phyloP scores from a whole-genome alignment of 139 green algal genomes.

The Chlamydomonas incerta region DNA sequence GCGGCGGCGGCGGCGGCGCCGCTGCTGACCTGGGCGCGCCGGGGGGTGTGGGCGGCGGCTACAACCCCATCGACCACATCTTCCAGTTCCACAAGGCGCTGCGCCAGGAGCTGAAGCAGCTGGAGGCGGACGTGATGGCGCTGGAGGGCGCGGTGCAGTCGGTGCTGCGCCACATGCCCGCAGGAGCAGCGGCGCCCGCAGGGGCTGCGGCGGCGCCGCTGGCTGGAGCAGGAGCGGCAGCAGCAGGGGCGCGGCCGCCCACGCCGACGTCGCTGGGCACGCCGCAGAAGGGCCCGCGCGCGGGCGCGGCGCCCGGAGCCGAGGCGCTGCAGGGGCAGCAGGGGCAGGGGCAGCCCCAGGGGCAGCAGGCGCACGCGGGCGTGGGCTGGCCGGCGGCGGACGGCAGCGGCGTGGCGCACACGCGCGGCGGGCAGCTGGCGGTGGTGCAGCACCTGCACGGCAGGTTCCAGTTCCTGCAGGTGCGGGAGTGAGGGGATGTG shows the following conservation, averaged over 20 bases:
- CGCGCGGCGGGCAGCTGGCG: neutral
- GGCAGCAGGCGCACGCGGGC: too few relatives aligned
- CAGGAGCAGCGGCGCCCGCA: neutral
- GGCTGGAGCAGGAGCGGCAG: too few relatives aligned
- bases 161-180: slow-evolving; percentile 8
- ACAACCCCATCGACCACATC: slow-evolving; percentile 97
- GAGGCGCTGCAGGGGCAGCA: too few relatives aligned
- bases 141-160: slow-evolving; percentile 58
- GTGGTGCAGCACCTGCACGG: slow-evolving; percentile 84
- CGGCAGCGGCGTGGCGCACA: neutral
- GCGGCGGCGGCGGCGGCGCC: neutral
- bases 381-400: neutral
- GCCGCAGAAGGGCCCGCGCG: too few relatives aligned
- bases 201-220: neutral
- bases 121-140: slow-evolving; percentile 81
- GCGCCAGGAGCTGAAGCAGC: slow-evolving; percentile 80
- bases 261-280: too few relatives aligned
- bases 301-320: too few relatives aligned
- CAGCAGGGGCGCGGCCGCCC: too few relatives aligned
- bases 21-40: neutral
- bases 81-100: slow-evolving; percentile 93
- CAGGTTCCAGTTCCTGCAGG: slow-evolving; percentile 92
- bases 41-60: slow-evolving; percentile 6
- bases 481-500: neutral
- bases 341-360: too few relatives aligned